Conservation (phyloP, 108 stramenopile species). For the Parietichytrium sp. region DNA sequence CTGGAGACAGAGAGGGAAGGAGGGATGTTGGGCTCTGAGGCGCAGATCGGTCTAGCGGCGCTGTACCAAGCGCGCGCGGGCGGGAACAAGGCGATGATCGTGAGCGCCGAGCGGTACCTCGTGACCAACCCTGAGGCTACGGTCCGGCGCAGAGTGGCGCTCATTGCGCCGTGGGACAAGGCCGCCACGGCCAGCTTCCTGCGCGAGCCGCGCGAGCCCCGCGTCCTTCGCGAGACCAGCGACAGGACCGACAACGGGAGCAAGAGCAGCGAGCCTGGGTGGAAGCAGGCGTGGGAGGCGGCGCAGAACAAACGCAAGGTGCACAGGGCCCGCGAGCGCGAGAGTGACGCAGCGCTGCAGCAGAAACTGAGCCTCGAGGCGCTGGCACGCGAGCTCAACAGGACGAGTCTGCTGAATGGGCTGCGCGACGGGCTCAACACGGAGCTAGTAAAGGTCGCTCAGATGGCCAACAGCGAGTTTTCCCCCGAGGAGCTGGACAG, state of each 20-base stretch:
- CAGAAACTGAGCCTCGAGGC: not conserved
- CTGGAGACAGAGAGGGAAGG: too few species aligned
- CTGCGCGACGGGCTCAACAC: slow-evolving; percentile 6
- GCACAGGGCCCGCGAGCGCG: not conserved
- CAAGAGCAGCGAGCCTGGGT: too few species aligned
- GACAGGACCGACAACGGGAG: not conserved
- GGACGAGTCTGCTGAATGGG: not conserved
- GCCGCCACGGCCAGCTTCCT: slow-evolving; percentile 14
- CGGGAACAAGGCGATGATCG: slow-evolving; percentile 19
- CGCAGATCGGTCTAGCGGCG: not conserved
- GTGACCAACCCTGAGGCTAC: not conserved
- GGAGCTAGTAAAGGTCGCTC: slow-evolving; percentile 20
- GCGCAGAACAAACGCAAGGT: not conserved
- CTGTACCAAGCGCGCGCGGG: slow-evolving; percentile 23
- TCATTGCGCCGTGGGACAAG: slow-evolving; percentile 1
- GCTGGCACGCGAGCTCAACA: not conserved
- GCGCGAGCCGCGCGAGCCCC: not conserved
- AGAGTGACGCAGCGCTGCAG: not conserved
- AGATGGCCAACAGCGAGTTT: not conserved
- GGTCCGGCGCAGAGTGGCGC: not conserved
- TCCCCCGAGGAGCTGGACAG: not conserved
- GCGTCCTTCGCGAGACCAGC: not conserved
- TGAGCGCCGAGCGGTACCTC: not conserved
- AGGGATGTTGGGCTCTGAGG: too few species aligned
- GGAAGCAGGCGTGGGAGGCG: not conserved